These are phyloP conservation scores for Sarocladium kiliense DNA, from an alignment of 2,329 filamentous ascomycete species.

Conservation along the genomic window DNA sequence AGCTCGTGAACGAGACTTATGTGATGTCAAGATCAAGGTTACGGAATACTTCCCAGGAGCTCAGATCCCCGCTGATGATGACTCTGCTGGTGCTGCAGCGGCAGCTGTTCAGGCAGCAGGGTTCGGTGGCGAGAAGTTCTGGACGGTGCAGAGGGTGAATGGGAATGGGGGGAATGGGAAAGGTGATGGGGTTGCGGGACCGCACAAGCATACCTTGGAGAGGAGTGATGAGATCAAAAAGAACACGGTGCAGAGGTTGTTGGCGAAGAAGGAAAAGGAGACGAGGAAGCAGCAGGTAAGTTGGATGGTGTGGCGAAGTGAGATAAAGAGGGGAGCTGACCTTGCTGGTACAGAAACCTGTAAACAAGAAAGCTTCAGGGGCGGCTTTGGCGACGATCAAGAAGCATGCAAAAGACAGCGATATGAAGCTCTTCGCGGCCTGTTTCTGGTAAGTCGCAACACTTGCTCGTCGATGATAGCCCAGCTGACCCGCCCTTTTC, in stretches of 20 bases:
- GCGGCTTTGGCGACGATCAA: conserved; percentile 63
- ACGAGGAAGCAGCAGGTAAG: conserved; percentile 45
- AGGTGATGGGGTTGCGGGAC: conserved; percentile 61
- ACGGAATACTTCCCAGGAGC: conserved; percentile 68
- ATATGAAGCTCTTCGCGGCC: conserved; percentile 73
- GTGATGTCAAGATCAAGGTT: conserved; percentile 83
- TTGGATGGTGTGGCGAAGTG: background rate
- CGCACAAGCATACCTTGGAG: conserved; percentile 68
- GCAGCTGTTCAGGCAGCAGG: conserved; percentile 28
- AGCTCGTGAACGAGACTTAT: conserved; percentile 71
- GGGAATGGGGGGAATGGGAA: conserved; percentile 71
- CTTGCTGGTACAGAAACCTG: conserved; percentile 52
- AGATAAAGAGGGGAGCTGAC: background rate
- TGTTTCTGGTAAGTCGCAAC: conserved; percentile 68
- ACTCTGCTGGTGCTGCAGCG: conserved; percentile 11
- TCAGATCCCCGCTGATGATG: conserved; percentile 25
- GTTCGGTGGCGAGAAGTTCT: conserved; percentile 49
- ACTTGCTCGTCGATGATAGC: background rate
- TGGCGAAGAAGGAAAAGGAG: conserved; percentile 61
- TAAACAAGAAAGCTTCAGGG: conserved; percentile 68
- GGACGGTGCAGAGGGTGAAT: conserved; percentile 74
- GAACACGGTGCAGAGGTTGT: conserved; percentile 65
- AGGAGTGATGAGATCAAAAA: conserved; percentile 78
- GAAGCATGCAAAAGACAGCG: conserved; percentile 63
- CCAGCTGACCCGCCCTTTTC: conserved; percentile 3